Evolutionary conservation across 208 protist species (phyloP), one percentile per base, ranked within the genome.

Genomic region (Lotmaria passim): DNA sequence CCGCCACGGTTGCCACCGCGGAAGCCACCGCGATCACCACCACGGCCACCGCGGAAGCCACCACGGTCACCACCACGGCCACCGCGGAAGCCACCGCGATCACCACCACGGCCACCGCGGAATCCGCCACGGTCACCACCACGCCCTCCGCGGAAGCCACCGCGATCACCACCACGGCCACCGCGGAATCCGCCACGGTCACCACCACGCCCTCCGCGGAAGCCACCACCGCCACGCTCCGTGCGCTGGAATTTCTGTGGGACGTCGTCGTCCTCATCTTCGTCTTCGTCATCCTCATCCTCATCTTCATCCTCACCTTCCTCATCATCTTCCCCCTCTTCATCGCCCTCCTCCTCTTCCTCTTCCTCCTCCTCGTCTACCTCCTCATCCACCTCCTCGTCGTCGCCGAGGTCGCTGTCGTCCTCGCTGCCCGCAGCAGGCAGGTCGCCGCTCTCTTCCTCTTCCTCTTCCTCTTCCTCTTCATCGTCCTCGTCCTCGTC

Each of bases 211-310:
- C 85, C 77, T 19, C 81, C 78, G 43, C 82, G 75, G 72, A 68
- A 75, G 28, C 73, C 83, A 8, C 76, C 81, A 31, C 73, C 83
- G 10, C 76, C 81, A 31, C 76, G 69, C 73, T 95, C 90, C 34
- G 73, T 82, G 50, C 87, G 87, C 72, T 89, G 87, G 59, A 93
- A 81, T 79, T 95, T 95, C n/a, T 61, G 62, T 5, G 87, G 85
- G 24, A 73, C 67, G 34, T 82, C 83, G 63, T 89, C 81, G 3
- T 91, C 83, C 26, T 80, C 75, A 5, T n/a, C n/a, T n/a, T n/a
- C n/a, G n/a, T 89, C 85, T 1, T 91, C 83, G 23, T 80, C 75
- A 10, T 93, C 86, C 19, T 89, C 86, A 43, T 90, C 83, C 24
- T 87, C 83, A 36, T 88, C 83, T 19, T 74, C 72, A 34, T 75